Base-by-base conservation (phyloP, 2,329 filamentous ascomycete genomes). In the Tympanopsis confertula region DNA sequence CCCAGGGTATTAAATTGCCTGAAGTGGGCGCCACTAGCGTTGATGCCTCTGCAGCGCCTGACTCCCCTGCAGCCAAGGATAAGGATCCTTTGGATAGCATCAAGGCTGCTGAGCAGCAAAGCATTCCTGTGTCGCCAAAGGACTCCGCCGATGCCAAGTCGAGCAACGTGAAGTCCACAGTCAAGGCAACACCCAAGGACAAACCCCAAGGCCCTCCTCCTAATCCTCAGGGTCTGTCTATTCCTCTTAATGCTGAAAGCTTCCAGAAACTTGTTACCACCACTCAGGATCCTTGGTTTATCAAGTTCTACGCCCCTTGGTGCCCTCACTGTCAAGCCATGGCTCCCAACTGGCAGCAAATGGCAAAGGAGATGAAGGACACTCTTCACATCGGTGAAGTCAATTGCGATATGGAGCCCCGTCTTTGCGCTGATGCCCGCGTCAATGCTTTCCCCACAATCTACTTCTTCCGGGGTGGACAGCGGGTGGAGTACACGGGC, bases 281-380 rank as follows among this genome's bases (percentile, higher is more conserved):
- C 55, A 87, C 86, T 0, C 77, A 84, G 45, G 87, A 96, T 44
- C 82, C 88, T 4, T 98, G 91, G 91, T 95, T 98, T 54, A 78
- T 98, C 68, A 98, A 98, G 60, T 96, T 98, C 57, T 96, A 95
- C 56, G 88, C 86, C 14, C 93, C 91, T 4, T 96, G 89, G 91
- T 98, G 91, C 58, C 78, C 80, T 48, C 91, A 98, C 61, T 98
- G 93, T 59, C 85, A 94, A 61, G 85, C 85, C 26, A 78, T 98
- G 71, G 86, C 83, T 24, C 84, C 91, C 3, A 87, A 78, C 45
- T 98, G 91, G 91, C 68, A 78, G 43, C 83, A 89, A 50, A 76
- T 98, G 60, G 84, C 84, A 33, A 87, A 88, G 55, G 86, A 89
- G 52, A 91, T 95, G 85, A 77, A 87, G 58, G 84, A 82, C 32